These are phyloP conservation scores for Geotrichum klebahnii DNA, from an alignment of 1,139 yeast species.

Conservation along the genomic window DNA sequence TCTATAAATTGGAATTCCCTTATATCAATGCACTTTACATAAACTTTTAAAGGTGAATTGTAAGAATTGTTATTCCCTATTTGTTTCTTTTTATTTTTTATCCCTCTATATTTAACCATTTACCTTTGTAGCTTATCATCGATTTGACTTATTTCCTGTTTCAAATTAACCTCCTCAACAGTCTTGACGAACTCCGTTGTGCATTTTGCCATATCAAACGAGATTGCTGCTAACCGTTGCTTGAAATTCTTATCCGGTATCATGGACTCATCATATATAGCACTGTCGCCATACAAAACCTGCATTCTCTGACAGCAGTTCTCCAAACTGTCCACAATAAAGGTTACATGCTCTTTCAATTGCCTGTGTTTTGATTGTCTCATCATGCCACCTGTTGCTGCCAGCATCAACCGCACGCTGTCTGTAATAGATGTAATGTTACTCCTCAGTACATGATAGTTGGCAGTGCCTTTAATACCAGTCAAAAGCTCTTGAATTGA, in stretches of 20 bases:
- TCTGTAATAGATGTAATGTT: slow-evolving; percentile 70
- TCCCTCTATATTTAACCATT: too few species aligned
- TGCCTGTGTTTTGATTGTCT: slow-evolving; percentile 71
- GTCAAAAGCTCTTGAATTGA: slow-evolving; percentile 76
- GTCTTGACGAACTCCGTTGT: slow-evolving; percentile 93
- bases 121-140: slow-evolving; percentile 23
- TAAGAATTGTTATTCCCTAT: too few species aligned
- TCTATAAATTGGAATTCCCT: too few species aligned
- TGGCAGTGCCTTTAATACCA: slow-evolving; percentile 51
- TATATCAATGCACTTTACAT: too few species aligned
- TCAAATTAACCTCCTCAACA: slow-evolving; percentile 87
- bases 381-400: slow-evolving; percentile 86
- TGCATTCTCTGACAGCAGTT: slow-evolving; percentile 77
- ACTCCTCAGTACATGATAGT: slow-evolving; percentile 66
- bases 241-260: slow-evolving; percentile 85
- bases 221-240: slow-evolving; percentile 91
- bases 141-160: slow-evolving; percentile 59
- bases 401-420: slow-evolving; percentile 83
- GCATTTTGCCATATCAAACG: slow-evolving; percentile 93
- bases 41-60: too few species aligned
- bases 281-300: slow-evolving; percentile 34
- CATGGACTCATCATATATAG: slow-evolving; percentile 30
- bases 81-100: too few species aligned
- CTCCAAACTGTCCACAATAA: slow-evolving; percentile 80
- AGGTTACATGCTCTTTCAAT: slow-evolving; percentile 83